Base-by-base conservation (phyloP, 805 yeast species). In the Zygoascus biomembranicola region DNA sequence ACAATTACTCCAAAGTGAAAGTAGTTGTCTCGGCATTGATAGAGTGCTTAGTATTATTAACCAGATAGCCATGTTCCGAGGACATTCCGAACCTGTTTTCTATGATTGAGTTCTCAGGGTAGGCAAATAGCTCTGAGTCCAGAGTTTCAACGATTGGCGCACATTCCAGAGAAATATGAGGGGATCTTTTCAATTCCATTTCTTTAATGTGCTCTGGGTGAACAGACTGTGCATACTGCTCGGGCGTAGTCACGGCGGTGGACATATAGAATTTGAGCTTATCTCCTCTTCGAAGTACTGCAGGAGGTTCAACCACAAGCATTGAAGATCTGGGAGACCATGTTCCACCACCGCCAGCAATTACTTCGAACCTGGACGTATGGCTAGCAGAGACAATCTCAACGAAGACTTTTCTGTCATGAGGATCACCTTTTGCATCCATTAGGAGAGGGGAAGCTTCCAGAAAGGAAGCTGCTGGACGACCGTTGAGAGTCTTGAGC, bases 321-420 rank as follows among this genome's bases (percentile, higher is more conserved):
- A 81, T 78, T 35, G 78, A 78, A 2, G 85, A 81, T 53, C 84
- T 78, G 31, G 82, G 79, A 1, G 88, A 87, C 89, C 89, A 84
- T 1, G 84, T 82, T 2, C 88, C 85, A 1, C 90, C 90, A 1
- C 89, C 90, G 3, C 90, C 90, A 5, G 87, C 90, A 37, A 81
- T 73, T 19, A 84, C 81, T 61, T 78, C 77, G 63, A 69, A 77
- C 52, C 74, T 69, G 51, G 64, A 61, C 41, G 52, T 57, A 52
- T 61, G 56, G 14, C 47, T 32, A 31, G 39, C 49, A 6, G 53
- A 37, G 14, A 26, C n/a, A 10, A 61, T 39, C 18, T 48, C 52
- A 16, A 59, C 62, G 50, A 51, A 61, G 10, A 61, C 60, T 37
- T 55, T 52, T 35, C 56, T 48, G 46, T 49, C 50, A 52, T 52